These are phyloP conservation scores for Mortierella sp. DNA, from an alignment of 371 early-diverging fungal species.

Conservation along the genomic window DNA sequence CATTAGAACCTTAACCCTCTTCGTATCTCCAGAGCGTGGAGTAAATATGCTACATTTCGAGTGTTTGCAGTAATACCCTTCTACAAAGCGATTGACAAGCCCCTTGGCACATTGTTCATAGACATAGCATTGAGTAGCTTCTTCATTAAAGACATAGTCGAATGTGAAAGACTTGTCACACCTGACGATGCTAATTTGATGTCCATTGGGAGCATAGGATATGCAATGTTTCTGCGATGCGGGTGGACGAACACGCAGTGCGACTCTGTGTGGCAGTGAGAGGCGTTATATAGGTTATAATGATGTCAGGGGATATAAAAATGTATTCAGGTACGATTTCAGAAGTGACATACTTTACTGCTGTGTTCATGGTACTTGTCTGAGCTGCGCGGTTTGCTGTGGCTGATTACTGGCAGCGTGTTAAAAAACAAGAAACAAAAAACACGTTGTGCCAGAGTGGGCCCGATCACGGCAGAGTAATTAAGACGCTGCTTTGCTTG, in stretches of 20 bases:
- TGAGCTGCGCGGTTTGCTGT: no score
- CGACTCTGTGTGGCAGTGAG: conserved; percentile 69
- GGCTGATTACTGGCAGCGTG: not conserved
- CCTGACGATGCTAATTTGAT: conserved; percentile 71
- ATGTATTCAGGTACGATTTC: not conserved
- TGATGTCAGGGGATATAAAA: not conserved
- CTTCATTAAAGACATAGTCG: conserved; percentile 86
- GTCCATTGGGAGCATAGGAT: conserved; percentile 69
- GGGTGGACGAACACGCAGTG: conserved; percentile 84
- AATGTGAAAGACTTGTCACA: conserved; percentile 84
- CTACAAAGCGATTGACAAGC: conserved; percentile 85
- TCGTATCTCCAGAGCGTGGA: no score
- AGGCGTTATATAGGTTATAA: not conserved
- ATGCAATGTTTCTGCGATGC: conserved; percentile 83
- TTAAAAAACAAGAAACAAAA: no score
- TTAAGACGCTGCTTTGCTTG: not conserved
- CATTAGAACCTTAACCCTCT: no score
- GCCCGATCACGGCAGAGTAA: not conserved
- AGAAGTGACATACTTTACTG: conserved; percentile 53
- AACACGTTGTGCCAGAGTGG: not conserved
- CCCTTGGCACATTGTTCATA: conserved; percentile 78
- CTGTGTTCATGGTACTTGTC: conserved; percentile 49
- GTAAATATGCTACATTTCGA: no score
- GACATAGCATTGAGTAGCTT: conserved; percentile 75
- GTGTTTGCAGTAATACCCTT: conserved; percentile 70